Evolutionary conservation across 106 monocot species (phyloP).

Genomic region (Dendrobium nobile): DNA sequence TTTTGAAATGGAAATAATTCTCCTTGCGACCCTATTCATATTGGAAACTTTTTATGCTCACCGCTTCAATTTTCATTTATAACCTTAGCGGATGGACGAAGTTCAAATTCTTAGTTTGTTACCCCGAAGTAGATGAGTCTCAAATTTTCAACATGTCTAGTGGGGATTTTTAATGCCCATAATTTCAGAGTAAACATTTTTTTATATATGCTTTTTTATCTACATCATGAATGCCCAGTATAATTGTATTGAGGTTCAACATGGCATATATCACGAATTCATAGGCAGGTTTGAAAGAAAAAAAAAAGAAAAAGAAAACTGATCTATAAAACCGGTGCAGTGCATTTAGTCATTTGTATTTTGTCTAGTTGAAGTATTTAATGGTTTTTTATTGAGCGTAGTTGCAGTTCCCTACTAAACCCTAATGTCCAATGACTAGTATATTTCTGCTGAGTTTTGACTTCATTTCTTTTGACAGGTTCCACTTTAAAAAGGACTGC

Average conservation of each 20-base stretch:
- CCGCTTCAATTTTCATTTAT: background rate
- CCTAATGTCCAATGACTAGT: background rate
- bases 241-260: background rate
- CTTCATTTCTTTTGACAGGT: constrained; percentile 35
- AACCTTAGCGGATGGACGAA: background rate
- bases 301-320: background rate
- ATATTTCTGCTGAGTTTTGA: background rate
- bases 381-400: background rate
- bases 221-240: background rate
- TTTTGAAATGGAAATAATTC: background rate
- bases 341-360: background rate
- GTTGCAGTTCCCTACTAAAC: background rate
- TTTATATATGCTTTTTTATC: background rate
- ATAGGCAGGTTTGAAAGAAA: background rate
- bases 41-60: background rate
- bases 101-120: background rate
- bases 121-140: background rate
- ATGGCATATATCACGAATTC: background rate
- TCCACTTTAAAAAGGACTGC: constrained; percentile 56
- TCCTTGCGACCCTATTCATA: background rate
- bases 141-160: background rate
- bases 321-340: too few relatives aligned
- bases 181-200: background rate
- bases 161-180: background rate
- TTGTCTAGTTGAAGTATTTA: background rate